Percentiles rank a stretch among this genome's conserved stretches.
phyloP scores from a whole-genome alignment of 495 filamentous ascomycete genomes.

The Penicillium paradoxum region DNA sequence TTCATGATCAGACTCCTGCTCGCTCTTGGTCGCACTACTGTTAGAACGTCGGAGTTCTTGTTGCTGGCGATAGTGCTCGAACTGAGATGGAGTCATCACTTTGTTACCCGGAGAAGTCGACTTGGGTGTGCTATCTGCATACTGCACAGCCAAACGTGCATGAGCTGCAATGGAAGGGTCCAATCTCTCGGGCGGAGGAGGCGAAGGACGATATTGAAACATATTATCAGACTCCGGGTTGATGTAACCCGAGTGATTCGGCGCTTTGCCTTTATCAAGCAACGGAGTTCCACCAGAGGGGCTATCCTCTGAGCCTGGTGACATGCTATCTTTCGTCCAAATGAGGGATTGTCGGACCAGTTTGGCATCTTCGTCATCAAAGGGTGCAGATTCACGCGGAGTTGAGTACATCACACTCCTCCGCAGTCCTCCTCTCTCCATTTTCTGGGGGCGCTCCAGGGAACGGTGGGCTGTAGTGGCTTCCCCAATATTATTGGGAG shows the following conservation, averaged over 20 bases:
- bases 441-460: constrained; percentile 24
- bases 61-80: constrained; percentile 76
- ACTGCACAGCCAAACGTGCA: constrained; percentile 50
- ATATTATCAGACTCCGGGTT: constrained; percentile 17
- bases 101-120: constrained; percentile 52
- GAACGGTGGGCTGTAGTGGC: constrained; percentile 38
- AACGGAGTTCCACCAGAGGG: constrained; percentile 43
- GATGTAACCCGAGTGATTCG: constrained; percentile 5
- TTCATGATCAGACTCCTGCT: constrained; percentile 42
- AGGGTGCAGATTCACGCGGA: constrained; percentile 38
- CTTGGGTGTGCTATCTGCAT: constrained; percentile 39
- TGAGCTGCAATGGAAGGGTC: constrained; percentile 51
- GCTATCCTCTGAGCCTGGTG: constrained; percentile 21
- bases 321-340: constrained; percentile 33
- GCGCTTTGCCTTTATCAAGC: constrained; percentile 36
- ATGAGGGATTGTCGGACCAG: constrained; percentile 58
- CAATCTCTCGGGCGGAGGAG: constrained; percentile 36
- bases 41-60: constrained; percentile 60
- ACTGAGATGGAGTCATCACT: constrained; percentile 85
- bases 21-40: constrained; percentile 44
- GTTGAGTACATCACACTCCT: constrained; percentile 44
- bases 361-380: constrained; percentile 65
- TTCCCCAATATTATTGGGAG: constrained; percentile 18
- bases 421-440: constrained; percentile 40
- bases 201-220: constrained; percentile 21